Percentiles rank a stretch among this genome's conserved stretches.
phyloP scores from a whole-genome alignment of 2,329 filamentous ascomycete species.

The Hortaea werneckii region DNA sequence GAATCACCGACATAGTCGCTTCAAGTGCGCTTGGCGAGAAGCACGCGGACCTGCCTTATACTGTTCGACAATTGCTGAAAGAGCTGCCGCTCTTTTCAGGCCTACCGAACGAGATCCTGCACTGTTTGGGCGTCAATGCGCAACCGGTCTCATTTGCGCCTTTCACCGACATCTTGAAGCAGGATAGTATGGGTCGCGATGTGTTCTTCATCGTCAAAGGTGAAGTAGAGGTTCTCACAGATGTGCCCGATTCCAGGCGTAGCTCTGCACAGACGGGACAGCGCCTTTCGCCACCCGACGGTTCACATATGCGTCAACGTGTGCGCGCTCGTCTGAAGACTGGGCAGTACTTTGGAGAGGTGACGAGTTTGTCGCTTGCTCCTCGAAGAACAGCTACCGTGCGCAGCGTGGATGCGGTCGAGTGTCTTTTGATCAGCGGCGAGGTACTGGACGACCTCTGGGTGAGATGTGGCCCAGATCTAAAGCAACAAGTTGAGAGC shows the following conservation, averaged over 20 bases:
- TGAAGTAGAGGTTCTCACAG: slow-evolving; percentile 75
- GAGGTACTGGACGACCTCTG: slow-evolving; percentile 81
- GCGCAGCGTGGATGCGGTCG: slow-evolving; percentile 78
- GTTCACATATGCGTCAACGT: slow-evolving; percentile 19
- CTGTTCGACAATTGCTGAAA: slow-evolving; percentile 79
- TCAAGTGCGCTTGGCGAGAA: slow-evolving; percentile 68
- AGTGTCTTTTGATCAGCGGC: slow-evolving; percentile 85
- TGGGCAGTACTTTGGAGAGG: slow-evolving; percentile 96
- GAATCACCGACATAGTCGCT: slow-evolving; percentile 66
- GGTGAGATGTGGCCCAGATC: slow-evolving; percentile 67
- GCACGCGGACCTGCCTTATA: slow-evolving; percentile 56
- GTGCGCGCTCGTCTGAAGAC: slow-evolving; percentile 63
- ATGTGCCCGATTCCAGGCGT: slow-evolving; percentile 40
- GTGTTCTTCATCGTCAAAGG: slow-evolving; percentile 94
- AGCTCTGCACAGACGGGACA: slow-evolving; percentile 8
- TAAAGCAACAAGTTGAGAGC: slow-evolving; percentile 74
- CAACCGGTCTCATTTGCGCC: slow-evolving; percentile 80
- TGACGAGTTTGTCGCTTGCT: slow-evolving; percentile 80
- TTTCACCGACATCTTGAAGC: slow-evolving; percentile 84
- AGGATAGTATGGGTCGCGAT: slow-evolving; percentile 77
- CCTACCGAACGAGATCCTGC: slow-evolving; percentile 82
- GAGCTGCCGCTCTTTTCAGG: slow-evolving; percentile 86
- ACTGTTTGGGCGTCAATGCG: slow-evolving; percentile 86
- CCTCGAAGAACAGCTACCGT: slow-evolving; percentile 86
- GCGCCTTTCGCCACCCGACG: no score